Evolutionary conservation across 202 grass and related monocot genomes (phyloP), one percentile per base, ranked within the genome.

Genomic region (Schoenoplectus tabernaemontani): DNA sequence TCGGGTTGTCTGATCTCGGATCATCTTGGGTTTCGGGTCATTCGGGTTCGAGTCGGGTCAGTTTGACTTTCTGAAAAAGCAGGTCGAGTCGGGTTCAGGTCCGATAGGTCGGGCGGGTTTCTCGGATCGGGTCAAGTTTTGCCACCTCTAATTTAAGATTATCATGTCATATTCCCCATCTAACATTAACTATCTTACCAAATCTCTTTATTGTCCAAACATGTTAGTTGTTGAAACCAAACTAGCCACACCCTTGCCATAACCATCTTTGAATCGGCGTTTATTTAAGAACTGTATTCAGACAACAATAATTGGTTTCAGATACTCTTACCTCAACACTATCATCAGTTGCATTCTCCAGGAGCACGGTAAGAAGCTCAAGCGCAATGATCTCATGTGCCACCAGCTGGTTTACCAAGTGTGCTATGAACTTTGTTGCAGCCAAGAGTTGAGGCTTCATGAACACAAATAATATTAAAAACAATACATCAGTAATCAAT

Each of bases 391-490:
- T 65, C 79, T 97, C 93, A 59, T 95, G 89, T 0, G 85, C 91
- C 43, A 98, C 95, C 17, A 95, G 87, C 85, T 98, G 95, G 81
- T 98, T 98, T 76, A 98, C 95, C 74, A 98, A 87, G 82, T 98
- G 95, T 15, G 95, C 95, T 80, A 98, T 90, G 68, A 98, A 98
- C 81, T 98, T 98, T 53, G 91, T 98, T 3, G 91, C 89, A 44
- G 89, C 91, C 80, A 98, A 86, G 78, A 98, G 86, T 90, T 98
- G 91, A 28, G 95, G 95, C 95, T 95, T 83, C 57, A 88, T 79
- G 41, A 79, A 28, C 4, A 28, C 19, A 46, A 60, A 61, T 23
- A 77, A 58, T 33, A 77, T n/a, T n/a, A 57, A 26, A 53, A 32
- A 9, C 53, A 75, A 76, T 23, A 17, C 24, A 33, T 34, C 10